phyloP scores from a whole-genome alignment of 2,329 filamentous ascomycete genomes.

The Trichocomaceae sp. region DNA sequence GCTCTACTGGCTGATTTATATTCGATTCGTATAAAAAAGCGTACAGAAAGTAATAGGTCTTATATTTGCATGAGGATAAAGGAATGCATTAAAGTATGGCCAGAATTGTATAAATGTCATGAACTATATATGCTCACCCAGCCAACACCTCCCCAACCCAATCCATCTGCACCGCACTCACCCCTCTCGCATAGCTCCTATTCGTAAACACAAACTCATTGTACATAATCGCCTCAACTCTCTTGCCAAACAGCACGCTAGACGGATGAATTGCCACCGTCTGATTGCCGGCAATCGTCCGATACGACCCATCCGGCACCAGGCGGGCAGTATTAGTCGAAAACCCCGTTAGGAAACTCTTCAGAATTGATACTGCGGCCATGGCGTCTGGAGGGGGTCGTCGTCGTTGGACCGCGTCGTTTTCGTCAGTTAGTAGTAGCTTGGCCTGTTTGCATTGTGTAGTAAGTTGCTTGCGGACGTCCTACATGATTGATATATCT shows the following conservation, averaged over 20 bases:
- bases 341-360: constrained; percentile 54
- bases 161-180: constrained; percentile 56
- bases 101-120: too few species aligned
- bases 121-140: background rate
- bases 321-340: constrained; percentile 54
- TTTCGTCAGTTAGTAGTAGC: constrained; percentile 26
- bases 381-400: constrained; percentile 16
- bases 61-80: too few species aligned
- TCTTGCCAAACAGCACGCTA: constrained; percentile 54
- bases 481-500: constrained; percentile 25
- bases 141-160: constrained; percentile 51
- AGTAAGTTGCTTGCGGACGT: constrained; percentile 57
- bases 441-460: constrained; percentile 49
- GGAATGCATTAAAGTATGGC: background rate
- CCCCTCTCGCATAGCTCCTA: constrained; percentile 55
- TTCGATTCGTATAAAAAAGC: too few species aligned
- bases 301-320: constrained; percentile 56
- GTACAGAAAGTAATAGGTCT: too few species aligned
- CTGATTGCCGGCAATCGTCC: constrained; percentile 56
- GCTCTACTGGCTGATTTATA: too few species aligned
- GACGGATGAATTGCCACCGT: constrained; percentile 57
- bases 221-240: constrained; percentile 58
- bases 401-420: constrained; percentile 21
- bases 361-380: constrained; percentile 46
- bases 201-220: constrained; percentile 62